Conservation (phyloP, 1,284 basidiomycete genomes). For the Sporisorium scitamineum region DNA sequence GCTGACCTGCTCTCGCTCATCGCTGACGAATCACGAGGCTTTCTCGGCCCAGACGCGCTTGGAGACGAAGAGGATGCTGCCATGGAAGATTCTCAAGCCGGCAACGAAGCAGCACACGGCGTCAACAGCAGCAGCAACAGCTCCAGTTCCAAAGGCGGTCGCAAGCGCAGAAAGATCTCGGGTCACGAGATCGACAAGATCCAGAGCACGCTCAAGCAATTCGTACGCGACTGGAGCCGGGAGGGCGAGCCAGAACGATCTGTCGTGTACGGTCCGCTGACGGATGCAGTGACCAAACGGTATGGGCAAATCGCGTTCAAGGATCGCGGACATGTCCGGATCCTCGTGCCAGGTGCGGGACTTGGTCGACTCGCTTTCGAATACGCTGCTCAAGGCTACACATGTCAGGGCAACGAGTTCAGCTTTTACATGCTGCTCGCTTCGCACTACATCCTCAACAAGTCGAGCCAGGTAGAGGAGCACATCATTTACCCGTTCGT, state of each 20-base stretch:
- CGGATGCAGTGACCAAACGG: slow-evolving; percentile 49
- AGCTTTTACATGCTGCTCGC: slow-evolving; percentile 67
- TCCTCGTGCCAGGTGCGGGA: slow-evolving; percentile 67
- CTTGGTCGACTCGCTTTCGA: slow-evolving; percentile 65
- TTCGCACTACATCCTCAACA: slow-evolving; percentile 67
- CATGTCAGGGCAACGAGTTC: slow-evolving; percentile 68
- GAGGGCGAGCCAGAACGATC: slow-evolving; percentile 55
- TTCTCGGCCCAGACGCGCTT: slow-evolving; percentile 47
- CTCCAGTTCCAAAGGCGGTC: slow-evolving; percentile 6
- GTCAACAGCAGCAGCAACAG: slow-evolving; percentile 15
- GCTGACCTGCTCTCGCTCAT: slow-evolving; percentile 61
- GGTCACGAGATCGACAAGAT: slow-evolving; percentile 66
- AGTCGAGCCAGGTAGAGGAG: slow-evolving; percentile 41
- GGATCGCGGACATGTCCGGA: slow-evolving; percentile 36
- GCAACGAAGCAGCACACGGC: slow-evolving; percentile 1
- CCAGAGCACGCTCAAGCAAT: slow-evolving; percentile 66
- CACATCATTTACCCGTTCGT: slow-evolving; percentile 65
- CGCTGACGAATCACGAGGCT: slow-evolving; percentile 57
- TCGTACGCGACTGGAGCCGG: slow-evolving; percentile 66
- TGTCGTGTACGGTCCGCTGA: slow-evolving; percentile 58
- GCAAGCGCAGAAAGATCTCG: slow-evolving; percentile 39
- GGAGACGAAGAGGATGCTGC: slow-evolving; percentile 11
- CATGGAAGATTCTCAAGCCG: slow-evolving; percentile 8
- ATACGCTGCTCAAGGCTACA: slow-evolving; percentile 57
- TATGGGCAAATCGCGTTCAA: slow-evolving; percentile 32